Evolutionary conservation across 1,284 basidiomycete species (phyloP), one percentile per base, ranked within the genome.

Genomic region (Leccinum subrobustum): DNA sequence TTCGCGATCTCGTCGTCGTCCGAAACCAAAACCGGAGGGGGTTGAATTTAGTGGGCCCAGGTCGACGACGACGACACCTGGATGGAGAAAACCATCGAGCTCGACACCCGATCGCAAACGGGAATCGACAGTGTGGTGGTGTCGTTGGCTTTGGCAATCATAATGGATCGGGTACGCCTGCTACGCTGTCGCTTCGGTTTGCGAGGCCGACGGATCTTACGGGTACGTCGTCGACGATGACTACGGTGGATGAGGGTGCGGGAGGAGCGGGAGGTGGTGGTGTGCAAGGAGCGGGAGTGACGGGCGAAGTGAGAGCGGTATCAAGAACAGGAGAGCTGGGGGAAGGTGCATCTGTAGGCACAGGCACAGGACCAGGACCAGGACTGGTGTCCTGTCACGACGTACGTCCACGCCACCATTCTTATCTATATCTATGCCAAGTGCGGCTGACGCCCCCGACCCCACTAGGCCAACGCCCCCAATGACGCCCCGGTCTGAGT

Each of bases 111-210:
- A n/a, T n/a, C n/a, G n/a, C 1, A 8, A 42, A 8, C 8, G 7
- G 37, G 37, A 39, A 39, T n/a, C 31, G 31, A 4, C 31, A 31
- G 33, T 8, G 39, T 18, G 39, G 16, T 25, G 23, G 16, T 9
- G 37, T 39, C 3, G 16, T 39, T 8, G 6, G 16, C 4, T n/a
- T 9, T 18, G 3, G 18, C 0, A 6, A 20, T 8, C 42, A 2
- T 0, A 11, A 44, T 20, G 42, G 42, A 18, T 44, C 18, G 18
- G 42, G 18, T 0, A 44, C 42, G 42, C 47, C 47, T 23, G 23
- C 47, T 7, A 33, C 42, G 23, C 35, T 66, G 14, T 69, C 70
- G 18, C 67, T 69, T 52, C 69, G 27, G 4, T 69, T 69, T 47
- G 70, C 70, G 2, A 54, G 29, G 3, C 67, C 58, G 1, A 61